These are phyloP conservation scores for Cryphonectria parasitica DNA, from an alignment of 2,329 filamentous ascomycete genomes.

Conservation along the genomic window DNA sequence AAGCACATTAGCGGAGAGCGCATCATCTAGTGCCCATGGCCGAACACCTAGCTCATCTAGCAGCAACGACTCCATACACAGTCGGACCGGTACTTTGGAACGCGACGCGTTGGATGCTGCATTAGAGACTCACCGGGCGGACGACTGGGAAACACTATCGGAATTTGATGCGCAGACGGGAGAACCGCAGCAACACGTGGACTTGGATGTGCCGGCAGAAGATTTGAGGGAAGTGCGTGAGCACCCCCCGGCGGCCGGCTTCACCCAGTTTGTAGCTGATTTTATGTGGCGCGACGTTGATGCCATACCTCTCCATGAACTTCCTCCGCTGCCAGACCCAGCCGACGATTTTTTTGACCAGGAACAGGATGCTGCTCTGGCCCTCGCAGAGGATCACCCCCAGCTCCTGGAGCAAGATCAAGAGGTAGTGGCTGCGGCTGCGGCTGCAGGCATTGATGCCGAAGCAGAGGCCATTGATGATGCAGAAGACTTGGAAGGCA, in stretches of 20 bases:
- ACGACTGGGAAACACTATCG: slow-evolving; percentile 25
- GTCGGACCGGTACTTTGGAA: neutral
- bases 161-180: slow-evolving; percentile 23
- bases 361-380: slow-evolving; percentile 38
- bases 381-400: slow-evolving; percentile 33
- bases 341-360: slow-evolving; percentile 44
- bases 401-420: slow-evolving; percentile 49
- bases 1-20: slow-evolving; percentile 28
- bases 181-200: slow-evolving; percentile 8
- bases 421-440: slow-evolving; percentile 67
- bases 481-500: slow-evolving; percentile 92
- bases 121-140: neutral
- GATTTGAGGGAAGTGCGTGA: slow-evolving; percentile 9
- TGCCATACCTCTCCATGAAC: slow-evolving; percentile 57
- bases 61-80: slow-evolving; percentile 3
- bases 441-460: slow-evolving; percentile 70
- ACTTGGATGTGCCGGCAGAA: slow-evolving; percentile 12
- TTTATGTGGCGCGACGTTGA: slow-evolving; percentile 67
- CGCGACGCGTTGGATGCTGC: neutral
- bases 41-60: slow-evolving; percentile 26
- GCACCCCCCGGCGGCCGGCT: slow-evolving; percentile 40
- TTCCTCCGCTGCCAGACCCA: slow-evolving; percentile 44
- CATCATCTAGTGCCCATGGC: slow-evolving; percentile 23
- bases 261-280: slow-evolving; percentile 53
- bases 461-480: slow-evolving; percentile 80